Evolutionary conservation across 1,284 basidiomycete genomes (phyloP), one percentile per base, ranked within the genome.

Genomic region (Somion occarium): DNA sequence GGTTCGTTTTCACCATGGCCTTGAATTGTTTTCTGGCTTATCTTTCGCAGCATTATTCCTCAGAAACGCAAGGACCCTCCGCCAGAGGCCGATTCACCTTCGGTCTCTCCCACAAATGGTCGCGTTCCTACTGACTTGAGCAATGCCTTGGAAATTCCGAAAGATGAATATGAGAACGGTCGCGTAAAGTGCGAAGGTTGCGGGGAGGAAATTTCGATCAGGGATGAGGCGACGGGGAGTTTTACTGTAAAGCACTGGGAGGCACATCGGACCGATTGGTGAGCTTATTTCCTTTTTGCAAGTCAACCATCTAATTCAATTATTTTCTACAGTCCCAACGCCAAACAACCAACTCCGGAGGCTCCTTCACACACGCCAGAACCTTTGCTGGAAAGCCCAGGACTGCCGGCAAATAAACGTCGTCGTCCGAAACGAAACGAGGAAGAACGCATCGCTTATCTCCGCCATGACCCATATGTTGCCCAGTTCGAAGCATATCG

Each of bases 391-490:
- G 61, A 60, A 48, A 22, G 20, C n/a, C 49, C 58, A 19, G 52
- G 59, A 2, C 61, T 57, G 23, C 62, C 65, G 20, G 63, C 60
- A 2, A 54, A 61, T 25, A 70, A 71, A 56, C 81, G 85, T 24
- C 80, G 86, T 3, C 78, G 86, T 26, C 83, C 86, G 0, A 89
- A 89, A 59, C 78, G 87, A 42, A 84, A 86, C 0, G 87, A 90
- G 56, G 84, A 87, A 48, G 86, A 90, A 57, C 80, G 86, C 23
- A 88, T 88, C 56, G 78, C 80, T 39, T 88, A 88, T 61, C 75
- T 90, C 44, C 76, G 80, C 48, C 71, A 73, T 0, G 87, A 90
- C 64, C 82, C 83, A n/a, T 86, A 88, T 59, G 84, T 88, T 44
- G 83, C 81, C 22, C 73, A 83, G 57, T 88, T 87, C 64, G 88